Conservation (phyloP, 2,329 filamentous ascomycete genomes). For the Zarea fungicola region DNA sequence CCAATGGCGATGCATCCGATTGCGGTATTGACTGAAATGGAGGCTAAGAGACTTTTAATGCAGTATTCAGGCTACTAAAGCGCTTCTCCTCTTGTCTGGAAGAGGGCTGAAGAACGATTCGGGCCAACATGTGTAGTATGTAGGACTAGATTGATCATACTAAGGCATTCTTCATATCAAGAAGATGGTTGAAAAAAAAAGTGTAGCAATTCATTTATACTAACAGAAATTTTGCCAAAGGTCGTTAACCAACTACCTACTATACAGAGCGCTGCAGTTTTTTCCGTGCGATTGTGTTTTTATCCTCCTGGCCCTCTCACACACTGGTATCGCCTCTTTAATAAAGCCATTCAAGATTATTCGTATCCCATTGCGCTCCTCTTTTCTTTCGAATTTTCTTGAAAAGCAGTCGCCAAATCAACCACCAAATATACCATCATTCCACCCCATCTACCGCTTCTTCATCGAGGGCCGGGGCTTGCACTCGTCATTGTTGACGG, state of each 20-base stretch:
- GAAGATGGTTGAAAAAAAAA: not conserved
- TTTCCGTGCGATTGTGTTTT: not conserved
- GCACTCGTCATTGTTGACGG: slow-evolving; percentile 59
- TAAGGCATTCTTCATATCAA: not conserved
- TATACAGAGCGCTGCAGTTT: slow-evolving; percentile 6
- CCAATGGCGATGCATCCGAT: too few species aligned
- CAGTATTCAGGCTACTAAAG: too few species aligned
- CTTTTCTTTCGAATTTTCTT: not conserved
- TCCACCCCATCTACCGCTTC: slow-evolving; percentile 44
- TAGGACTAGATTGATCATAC: too few species aligned
- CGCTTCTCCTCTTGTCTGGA: too few species aligned
- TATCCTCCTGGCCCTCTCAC: not conserved
- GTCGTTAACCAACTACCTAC: slow-evolving; percentile 5
- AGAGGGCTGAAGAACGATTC: too few species aligned
- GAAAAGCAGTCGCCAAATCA: not conserved
- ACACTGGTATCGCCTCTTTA: not conserved
- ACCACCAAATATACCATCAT: not conserved
- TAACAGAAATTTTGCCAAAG: not conserved
- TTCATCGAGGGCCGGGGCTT: slow-evolving; percentile 56
- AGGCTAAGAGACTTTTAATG: too few species aligned
- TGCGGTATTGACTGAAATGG: too few species aligned
- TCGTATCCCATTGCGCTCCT: not conserved
- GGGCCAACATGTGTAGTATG: too few species aligned
- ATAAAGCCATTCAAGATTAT: not conserved
- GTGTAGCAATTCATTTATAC: not conserved